These are phyloP conservation scores for Xylaria sp. DNA, from an alignment of 2,329 filamentous ascomycete genomes.

Conservation along the genomic window DNA sequence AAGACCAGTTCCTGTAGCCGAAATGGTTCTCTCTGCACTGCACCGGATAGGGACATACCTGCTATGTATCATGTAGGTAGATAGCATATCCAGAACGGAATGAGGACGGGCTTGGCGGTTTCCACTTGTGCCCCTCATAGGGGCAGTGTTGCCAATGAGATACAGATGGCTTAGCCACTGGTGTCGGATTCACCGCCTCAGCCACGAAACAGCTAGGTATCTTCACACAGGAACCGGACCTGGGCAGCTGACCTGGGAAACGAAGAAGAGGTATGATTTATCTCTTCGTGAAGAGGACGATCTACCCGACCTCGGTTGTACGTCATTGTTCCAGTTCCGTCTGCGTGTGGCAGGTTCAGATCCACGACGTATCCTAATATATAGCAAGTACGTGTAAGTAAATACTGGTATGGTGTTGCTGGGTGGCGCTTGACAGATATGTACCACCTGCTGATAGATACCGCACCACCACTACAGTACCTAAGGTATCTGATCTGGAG, in stretches of 20 bases:
- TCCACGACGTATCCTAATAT: background rate
- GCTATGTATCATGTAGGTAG: background rate
- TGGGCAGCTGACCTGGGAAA: too few species aligned
- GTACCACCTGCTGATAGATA: too few species aligned
- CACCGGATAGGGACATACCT: background rate
- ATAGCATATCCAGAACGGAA: slow-evolving; percentile 1
- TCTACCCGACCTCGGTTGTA: background rate
- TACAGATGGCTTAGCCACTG: slow-evolving; percentile 29
- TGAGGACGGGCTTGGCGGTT: slow-evolving; percentile 17
- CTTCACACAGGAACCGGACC: background rate
- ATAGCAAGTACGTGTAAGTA: background rate
- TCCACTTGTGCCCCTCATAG: slow-evolving; percentile 16
- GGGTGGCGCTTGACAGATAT: slow-evolving; percentile 12
- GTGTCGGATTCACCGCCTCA: slow-evolving; percentile 24
- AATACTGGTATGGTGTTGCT: slow-evolving; percentile 13
- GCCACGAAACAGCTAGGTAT: slow-evolving; percentile 16
- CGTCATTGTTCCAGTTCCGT: slow-evolving; percentile 1
- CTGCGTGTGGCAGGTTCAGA: background rate
- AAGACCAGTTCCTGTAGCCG: background rate
- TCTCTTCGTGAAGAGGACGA: background rate
- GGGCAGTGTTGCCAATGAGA: slow-evolving; percentile 22
- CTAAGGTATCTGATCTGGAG: too few species aligned
- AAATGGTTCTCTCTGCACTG: background rate
- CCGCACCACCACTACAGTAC: too few species aligned
- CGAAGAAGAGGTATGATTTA: too few species aligned